Percentiles rank a stretch among this genome's conserved stretches.
phyloP scores from a whole-genome alignment of 129 eudicot genomes.

The Tanacetum coccineum region DNA sequence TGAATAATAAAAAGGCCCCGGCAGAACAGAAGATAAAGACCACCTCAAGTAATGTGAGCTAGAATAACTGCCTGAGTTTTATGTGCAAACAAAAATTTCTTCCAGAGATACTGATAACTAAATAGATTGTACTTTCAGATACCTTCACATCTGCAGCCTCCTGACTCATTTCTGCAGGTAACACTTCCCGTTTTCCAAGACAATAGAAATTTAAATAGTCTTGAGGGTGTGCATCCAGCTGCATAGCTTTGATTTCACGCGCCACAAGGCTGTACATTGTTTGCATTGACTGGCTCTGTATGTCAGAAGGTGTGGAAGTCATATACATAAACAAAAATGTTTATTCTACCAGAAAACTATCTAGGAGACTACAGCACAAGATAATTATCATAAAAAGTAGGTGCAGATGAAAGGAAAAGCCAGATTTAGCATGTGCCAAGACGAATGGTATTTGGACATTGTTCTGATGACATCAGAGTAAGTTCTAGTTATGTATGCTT shows the following conservation, averaged over 20 bases:
- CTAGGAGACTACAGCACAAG: not conserved
- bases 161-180: slow-evolving; percentile 40
- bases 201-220: slow-evolving; percentile 90
- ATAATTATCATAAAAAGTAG: not conserved
- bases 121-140: not conserved
- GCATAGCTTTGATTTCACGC: slow-evolving; percentile 59
- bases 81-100: not conserved
- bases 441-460: too few relatives aligned
- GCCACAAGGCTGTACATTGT: slow-evolving; percentile 76
- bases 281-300: slow-evolving; percentile 86
- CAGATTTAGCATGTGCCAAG: too few relatives aligned
- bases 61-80: not conserved
- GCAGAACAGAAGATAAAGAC: too few relatives aligned
- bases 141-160: slow-evolving; percentile 59
- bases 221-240: slow-evolving; percentile 73
- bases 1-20: too few relatives aligned
- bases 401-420: too few relatives aligned
- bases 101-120: not conserved
- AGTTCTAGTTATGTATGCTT: not conserved
- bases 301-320: not conserved
- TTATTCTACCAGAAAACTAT: not conserved
- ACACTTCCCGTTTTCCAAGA: slow-evolving; percentile 76
- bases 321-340: slow-evolving; percentile 1
- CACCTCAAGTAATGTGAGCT: not conserved
- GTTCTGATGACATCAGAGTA: not conserved